Base-by-base conservation (phyloP, 2,329 filamentous ascomycete species). In the Talaromyces islandicus region DNA sequence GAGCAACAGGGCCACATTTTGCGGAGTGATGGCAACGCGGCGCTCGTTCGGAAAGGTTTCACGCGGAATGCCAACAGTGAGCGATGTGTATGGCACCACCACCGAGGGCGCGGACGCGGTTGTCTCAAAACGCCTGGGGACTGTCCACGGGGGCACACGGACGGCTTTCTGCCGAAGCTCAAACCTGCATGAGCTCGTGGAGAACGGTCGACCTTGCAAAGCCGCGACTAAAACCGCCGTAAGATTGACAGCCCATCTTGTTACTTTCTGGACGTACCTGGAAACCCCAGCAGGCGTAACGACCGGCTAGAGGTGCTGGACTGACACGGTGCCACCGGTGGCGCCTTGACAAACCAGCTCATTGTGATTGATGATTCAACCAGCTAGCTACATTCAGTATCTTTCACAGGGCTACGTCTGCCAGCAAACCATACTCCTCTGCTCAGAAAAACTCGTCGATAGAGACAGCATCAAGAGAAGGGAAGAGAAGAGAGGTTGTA, bases 21-120 rank as follows among this genome's bases (percentile, higher is more conserved):
- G 85, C 1, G 92, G 92, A 0, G 90, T 93, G 59, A 96, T 82
- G 30, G 92, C 90, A 14, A 96, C 91, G 56, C 92, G 89, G 48
- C 88, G 86, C 77, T 96, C 92, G 60, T 87, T 85, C 0, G 86
- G 84, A 68, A 84, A 91, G n/a, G 85, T 88, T 74, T 96, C 92
- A 60, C 83, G 85, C 14, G 91, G 91, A 4, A 94, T 84, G 60
- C 91, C 91, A 54, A 96, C 85, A 4, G 86, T 89, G 59, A 96
- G 82, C 51, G 87, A 80, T 21, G 83, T 78, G 73, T 92, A 95
- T 0, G 91, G 89, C 25, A 72, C 68, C 46, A 67, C 60, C 29
- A 59, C 53, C 4, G 57, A 57, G 5, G 60, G 56, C 21, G 48
- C 21, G 19, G 60, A 57, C 30, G 60, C 54, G 7, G 55, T 50